Evolutionary conservation across 2,329 filamentous ascomycete species (phyloP), one percentile per base, ranked within the genome.

Genomic region (Aureobasidium sp.): DNA sequence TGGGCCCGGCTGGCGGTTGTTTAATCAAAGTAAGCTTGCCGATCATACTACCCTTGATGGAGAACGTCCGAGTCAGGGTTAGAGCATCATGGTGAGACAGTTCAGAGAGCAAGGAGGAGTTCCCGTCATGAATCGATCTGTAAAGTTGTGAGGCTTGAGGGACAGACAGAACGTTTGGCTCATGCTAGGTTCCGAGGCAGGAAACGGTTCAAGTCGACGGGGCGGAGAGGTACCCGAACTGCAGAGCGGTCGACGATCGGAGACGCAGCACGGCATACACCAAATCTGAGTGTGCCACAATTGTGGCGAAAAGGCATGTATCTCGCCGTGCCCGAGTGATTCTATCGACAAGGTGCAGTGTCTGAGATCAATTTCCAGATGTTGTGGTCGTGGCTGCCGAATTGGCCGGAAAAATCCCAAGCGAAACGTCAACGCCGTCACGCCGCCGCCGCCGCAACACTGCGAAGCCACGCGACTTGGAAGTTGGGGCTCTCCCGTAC

Each of bases 1-100:
- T 48, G 32, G 44, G 8, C 44, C 44, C 30, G 32, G 14, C 19
- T n/a, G 11, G 30, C 30, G 32, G 14, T 27, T n/a, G 11, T 21
- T 27, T 19, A 48, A 48, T 48, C 32, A 25, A 37, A 37, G 44
- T 48, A 48, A 48, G 44, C 44, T 48, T 37, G 44, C 14, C 27
- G 44, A 48, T 48, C 44, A 5, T 30, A 37, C 37, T 17, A 37
- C 16, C 30, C 22, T 17, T 14, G 22, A 30, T 12, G 19, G 12
- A 30, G 19, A 22, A 8, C 6, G 21, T 10, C n/a, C 21, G 30
- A 48, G 44, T 48, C 44, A 48, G 44, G 44, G 44, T 48, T 30
- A 19, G 22, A 34, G 24, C 29, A 12, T 11, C 7, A 12, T 3
- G 19, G 12, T 10, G 29, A 34, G 12, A 12, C 41, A 19, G n/a